phyloP scores from a whole-genome alignment of 176 grass and related monocot species.

The Aegilops longissima region DNA sequence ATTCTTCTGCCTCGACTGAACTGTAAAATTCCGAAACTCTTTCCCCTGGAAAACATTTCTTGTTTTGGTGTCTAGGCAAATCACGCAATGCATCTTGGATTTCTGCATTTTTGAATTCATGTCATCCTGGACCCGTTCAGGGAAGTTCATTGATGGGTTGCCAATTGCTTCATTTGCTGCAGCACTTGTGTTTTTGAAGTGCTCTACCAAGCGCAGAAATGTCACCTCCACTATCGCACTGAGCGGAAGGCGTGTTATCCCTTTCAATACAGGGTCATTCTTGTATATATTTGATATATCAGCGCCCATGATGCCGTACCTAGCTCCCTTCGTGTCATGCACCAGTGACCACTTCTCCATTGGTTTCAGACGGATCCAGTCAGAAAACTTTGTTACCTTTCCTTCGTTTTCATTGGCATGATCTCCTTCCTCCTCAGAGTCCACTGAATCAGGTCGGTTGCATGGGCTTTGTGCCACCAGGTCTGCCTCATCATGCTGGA shows the following conservation, averaged over 20 bases:
- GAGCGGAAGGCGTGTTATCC: constrained; percentile 23
- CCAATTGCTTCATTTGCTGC: constrained; percentile 21
- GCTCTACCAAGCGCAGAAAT: neutral
- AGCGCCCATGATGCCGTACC: constrained; percentile 21
- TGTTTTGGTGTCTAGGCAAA: neutral
- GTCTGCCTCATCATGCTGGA: too few species aligned
- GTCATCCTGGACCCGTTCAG: constrained; percentile 3
- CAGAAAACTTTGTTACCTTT: neutral
- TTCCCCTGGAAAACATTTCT: neutral
- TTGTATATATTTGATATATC: neutral
- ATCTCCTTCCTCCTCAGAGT: neutral
- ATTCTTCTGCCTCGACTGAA: neutral
- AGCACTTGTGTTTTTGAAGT: constrained; percentile 3
- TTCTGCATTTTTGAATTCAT: constrained; percentile 24
- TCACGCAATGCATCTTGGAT: neutral
- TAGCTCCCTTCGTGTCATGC: constrained; percentile 14
- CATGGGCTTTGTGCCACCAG: neutral
- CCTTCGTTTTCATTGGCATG: neutral
- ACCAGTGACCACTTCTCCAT: constrained; percentile 27
- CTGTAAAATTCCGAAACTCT: neutral
- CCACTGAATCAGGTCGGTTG: too few species aligned
- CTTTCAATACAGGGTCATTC: constrained; percentile 25
- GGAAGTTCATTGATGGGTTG: constrained; percentile 14
- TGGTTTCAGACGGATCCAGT: constrained; percentile 24
- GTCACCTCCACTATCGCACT: constrained; percentile 17